Evolutionary conservation across 805 yeast genomes (phyloP), one percentile per base, ranked within the genome.

Genomic region (Wickerhamiella dianesei): DNA sequence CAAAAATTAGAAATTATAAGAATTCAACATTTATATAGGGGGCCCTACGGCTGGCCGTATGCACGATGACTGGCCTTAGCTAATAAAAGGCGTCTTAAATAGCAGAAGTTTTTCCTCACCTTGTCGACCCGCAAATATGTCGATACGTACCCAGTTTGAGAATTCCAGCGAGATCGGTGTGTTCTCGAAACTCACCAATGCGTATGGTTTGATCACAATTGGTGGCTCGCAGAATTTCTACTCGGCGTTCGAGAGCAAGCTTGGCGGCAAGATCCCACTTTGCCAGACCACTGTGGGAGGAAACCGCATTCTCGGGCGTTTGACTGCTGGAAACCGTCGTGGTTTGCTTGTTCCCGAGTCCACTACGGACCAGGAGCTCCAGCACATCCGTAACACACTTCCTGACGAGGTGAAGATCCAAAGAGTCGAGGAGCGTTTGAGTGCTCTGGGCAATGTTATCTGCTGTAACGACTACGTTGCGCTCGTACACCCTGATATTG

Each of bases 381-480:
- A 87, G 81, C 99, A 92, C 68, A 70, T 92, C 61, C 79, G 99
- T 76, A 92, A 92, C 71, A 79, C 94, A 54, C 76, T 92, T 58
- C 99, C 99, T 14, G 99, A 92, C 60, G 67, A 80, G 44, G 96
- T 92, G 56, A 88, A 83, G 68, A 87, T 92, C 59, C 98, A 92
- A 70, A 79, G 99, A 66, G 95, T 94, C 37, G 99, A 92, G 69
- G 99, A 92, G 71, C 79, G 98, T 64, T 72, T 92, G 53, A 83
- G 95, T 45, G 98, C 99, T 13, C 71, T 92, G 55, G 99, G 99
- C 59, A 92, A 92, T 59, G 98, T 92, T 53, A 87, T 92, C 61
- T 89, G 97, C 69, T 89, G 97, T 70, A 92, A 92, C 67, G 99
- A 92, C 67, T 92, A 92, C 64, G 99, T 94, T 58, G 99, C 99